These are phyloP conservation scores for Lignosus rhinocerotis DNA, from an alignment of 1,284 basidiomycete genomes.

Conservation along the genomic window DNA sequence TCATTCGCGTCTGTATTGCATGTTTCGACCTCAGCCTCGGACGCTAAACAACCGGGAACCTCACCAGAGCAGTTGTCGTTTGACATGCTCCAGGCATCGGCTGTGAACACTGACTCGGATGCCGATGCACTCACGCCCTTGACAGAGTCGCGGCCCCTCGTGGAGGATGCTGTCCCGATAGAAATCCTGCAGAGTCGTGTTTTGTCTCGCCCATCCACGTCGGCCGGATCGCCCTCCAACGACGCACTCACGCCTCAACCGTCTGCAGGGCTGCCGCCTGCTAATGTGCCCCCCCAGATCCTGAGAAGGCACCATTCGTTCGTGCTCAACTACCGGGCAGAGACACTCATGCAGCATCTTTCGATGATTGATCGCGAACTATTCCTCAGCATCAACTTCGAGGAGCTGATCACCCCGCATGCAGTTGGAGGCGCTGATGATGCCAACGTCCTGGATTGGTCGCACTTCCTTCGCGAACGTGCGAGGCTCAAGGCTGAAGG, in stretches of 20 bases:
- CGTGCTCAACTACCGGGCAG: slow-evolving; percentile 59
- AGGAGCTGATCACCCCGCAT: slow-evolving; percentile 75
- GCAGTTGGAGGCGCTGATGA: slow-evolving; percentile 61
- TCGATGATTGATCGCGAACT: slow-evolving; percentile 88
- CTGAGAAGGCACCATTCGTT: slow-evolving; percentile 58
- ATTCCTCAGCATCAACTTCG: slow-evolving; percentile 80
- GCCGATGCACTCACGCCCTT: slow-evolving; percentile 34
- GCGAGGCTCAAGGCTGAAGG: slow-evolving; percentile 69
- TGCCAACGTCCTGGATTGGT: slow-evolving; percentile 81
- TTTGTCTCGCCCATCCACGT: slow-evolving; percentile 39
- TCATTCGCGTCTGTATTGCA: slow-evolving; percentile 18
- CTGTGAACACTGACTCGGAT: slow-evolving; percentile 14
- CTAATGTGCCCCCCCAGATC: slow-evolving; percentile 30
- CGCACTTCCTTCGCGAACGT: slow-evolving; percentile 75
- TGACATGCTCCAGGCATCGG: slow-evolving; percentile 12
- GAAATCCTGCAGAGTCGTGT: slow-evolving; percentile 68
- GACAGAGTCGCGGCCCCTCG: slow-evolving; percentile 48
- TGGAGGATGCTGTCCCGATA: slow-evolving; percentile 62
- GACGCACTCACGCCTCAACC: slow-evolving; percentile 23
- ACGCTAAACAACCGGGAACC: slow-evolving; percentile 1
- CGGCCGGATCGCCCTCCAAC: slow-evolving; percentile 29
- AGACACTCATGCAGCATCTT: slow-evolving; percentile 75
- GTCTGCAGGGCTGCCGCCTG: slow-evolving; percentile 23
- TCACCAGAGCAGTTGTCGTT: slow-evolving; percentile 15
- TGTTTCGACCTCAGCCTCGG: neutral